These are phyloP conservation scores for Penicillium olsonii DNA, from an alignment of 2,329 filamentous ascomycete species.

Conservation along the genomic window DNA sequence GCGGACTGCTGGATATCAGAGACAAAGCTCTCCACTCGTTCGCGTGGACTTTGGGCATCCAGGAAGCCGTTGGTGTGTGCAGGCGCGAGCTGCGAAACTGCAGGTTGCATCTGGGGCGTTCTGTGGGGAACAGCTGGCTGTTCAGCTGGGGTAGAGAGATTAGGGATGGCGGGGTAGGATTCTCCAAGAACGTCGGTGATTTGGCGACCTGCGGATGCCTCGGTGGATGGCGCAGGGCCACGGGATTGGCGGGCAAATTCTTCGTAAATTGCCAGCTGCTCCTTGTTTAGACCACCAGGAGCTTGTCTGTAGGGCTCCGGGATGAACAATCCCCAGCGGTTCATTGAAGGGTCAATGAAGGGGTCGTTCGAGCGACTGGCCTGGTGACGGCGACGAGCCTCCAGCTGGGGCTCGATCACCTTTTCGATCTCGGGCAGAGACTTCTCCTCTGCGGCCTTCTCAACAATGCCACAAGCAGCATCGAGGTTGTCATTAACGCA, in stretches of 20 bases:
- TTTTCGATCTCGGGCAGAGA: constrained; percentile 94
- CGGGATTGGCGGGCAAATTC: constrained; percentile 89
- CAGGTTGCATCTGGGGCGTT: constrained; percentile 53
- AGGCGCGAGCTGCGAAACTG: constrained; percentile 32
- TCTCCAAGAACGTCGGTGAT: constrained; percentile 65
- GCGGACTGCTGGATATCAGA: constrained; percentile 59
- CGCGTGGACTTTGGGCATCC: constrained; percentile 55
- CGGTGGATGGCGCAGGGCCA: constrained; percentile 57
- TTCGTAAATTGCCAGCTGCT: constrained; percentile 95
- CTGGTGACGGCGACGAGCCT: constrained; percentile 74
- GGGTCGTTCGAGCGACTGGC: constrained; percentile 75
- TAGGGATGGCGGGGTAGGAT: constrained; percentile 60
- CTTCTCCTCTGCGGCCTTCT: constrained; percentile 91
- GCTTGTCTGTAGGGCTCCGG: constrained; percentile 90
- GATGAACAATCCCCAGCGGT: constrained; percentile 89
- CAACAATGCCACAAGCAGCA: constrained; percentile 87
- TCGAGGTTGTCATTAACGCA: constrained; percentile 98
- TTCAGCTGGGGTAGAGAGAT: constrained; percentile 63
- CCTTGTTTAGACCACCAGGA: constrained; percentile 78
- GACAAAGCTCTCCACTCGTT: constrained; percentile 57
- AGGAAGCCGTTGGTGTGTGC: constrained; percentile 58
- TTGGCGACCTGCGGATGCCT: constrained; percentile 59
- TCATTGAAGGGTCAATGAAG: constrained; percentile 79
- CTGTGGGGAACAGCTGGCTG: constrained; percentile 62
- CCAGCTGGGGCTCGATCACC: constrained; percentile 79